These are phyloP conservation scores for Gentiana macrophylla DNA, from an alignment of 257 asterid genomes.

Conservation along the genomic window DNA sequence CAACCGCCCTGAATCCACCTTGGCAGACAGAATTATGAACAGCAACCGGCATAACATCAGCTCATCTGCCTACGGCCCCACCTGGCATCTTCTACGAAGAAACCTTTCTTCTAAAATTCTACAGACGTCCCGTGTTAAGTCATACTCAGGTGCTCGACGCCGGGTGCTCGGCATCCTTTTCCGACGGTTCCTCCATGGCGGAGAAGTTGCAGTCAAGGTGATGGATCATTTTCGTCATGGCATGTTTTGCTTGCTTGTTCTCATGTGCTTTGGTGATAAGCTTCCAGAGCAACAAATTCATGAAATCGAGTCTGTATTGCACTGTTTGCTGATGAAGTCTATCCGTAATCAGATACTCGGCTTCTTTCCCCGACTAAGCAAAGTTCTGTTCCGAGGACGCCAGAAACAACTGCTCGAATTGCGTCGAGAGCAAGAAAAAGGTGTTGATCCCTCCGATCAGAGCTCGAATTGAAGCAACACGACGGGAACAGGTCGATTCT, in stretches of 20 bases:
- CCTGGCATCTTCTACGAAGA: constrained; percentile 37
- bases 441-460: constrained; percentile 39
- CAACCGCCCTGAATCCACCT: constrained; percentile 20
- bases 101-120: constrained; percentile 27
- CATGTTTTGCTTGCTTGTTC: constrained; percentile 43
- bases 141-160: constrained; percentile 16
- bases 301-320: constrained; percentile 33
- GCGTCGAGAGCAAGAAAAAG: constrained; percentile 28
- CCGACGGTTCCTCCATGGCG: not conserved
- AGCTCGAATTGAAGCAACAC: constrained; percentile 27
- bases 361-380: constrained; percentile 39
- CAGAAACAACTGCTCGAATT: constrained; percentile 37
- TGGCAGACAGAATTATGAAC: constrained; percentile 8
- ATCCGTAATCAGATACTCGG: constrained; percentile 26
- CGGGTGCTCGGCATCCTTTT: constrained; percentile 22
- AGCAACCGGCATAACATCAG: constrained; percentile 21
- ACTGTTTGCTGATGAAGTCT: constrained; percentile 16
- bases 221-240: constrained; percentile 48
- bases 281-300: constrained; percentile 32
- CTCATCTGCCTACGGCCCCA: constrained; percentile 22
- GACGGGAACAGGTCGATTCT: not conserved
- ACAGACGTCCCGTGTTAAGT: constrained; percentile 21
- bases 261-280: constrained; percentile 63
- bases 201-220: not conserved
- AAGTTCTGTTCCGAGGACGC: constrained; percentile 23